phyloP scores from a whole-genome alignment of 495 filamentous ascomycete genomes.

The Aspergillus olivimuriae region DNA sequence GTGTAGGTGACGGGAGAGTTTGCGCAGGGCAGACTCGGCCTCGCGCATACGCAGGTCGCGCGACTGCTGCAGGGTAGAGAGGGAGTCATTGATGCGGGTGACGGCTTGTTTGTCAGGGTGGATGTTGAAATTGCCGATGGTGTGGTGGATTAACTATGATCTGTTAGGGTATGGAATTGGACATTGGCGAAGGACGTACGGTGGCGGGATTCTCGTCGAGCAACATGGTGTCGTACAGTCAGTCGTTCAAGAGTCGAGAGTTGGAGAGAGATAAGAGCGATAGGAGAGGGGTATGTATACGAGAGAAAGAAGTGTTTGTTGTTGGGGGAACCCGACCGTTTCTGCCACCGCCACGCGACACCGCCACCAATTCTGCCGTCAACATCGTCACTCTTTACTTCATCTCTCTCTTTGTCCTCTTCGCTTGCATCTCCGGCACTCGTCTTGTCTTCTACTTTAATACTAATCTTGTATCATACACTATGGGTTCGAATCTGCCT shows the following conservation, averaged over 20 bases:
- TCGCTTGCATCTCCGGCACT: not conserved
- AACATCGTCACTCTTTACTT: constrained; percentile 1
- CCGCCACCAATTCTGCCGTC: constrained; percentile 35
- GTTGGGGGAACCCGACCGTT: no score
- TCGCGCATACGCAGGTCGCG: constrained; percentile 70
- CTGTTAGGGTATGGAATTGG: constrained; percentile 13
- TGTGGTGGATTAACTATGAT: constrained; percentile 76
- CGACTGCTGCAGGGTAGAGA: constrained; percentile 69
- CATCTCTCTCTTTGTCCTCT: not conserved
- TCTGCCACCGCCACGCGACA: constrained; percentile 15
- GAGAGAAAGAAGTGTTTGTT: no score
- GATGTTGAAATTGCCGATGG: constrained; percentile 91
- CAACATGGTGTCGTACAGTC: constrained; percentile 84
- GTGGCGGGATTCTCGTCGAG: constrained; percentile 92
- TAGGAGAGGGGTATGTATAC: constrained; percentile 4
- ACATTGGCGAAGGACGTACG: constrained; percentile 39
- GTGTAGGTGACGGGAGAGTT: constrained; percentile 64
- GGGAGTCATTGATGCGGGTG: constrained; percentile 77
- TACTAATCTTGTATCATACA: no score
- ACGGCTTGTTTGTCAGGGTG: constrained; percentile 77
- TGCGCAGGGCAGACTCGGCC: constrained; percentile 62
- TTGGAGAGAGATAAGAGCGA: not conserved
- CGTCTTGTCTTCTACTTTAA: not conserved
- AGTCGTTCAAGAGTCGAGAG: no score
- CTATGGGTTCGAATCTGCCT: constrained; percentile 60